phyloP scores from a whole-genome alignment of 257 asterid genomes.

The Jacaranda mimosifolia region DNA sequence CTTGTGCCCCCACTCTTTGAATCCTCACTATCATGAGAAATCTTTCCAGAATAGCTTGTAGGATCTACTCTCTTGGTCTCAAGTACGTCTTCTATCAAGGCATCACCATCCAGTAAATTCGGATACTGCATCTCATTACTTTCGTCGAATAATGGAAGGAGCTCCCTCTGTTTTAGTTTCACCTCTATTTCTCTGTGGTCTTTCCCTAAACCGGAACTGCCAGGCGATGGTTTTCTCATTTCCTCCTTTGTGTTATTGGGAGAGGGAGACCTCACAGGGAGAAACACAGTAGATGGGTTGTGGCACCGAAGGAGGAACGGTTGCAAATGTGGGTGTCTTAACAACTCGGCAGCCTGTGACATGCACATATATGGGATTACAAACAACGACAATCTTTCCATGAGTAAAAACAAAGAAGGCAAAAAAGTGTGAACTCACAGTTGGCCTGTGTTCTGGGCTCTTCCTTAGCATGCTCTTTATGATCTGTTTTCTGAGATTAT shows the following conservation, averaged over 20 bases:
- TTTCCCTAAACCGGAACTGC: conserved; percentile 55
- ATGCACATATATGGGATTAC: conserved; percentile 21
- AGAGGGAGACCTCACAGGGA: conserved; percentile 93
- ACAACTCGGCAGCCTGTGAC: conserved; percentile 81
- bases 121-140: conserved; percentile 48
- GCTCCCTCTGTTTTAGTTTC: conserved; percentile 55
- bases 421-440: conserved; percentile 54
- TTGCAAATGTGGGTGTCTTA: conserved; percentile 91
- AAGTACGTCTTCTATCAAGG: conserved; percentile 51
- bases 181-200: conserved; percentile 48
- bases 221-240: conserved; percentile 57
- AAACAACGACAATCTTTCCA: neutral
- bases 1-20: conserved; percentile 67
- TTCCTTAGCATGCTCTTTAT: conserved; percentile 93
- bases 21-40: conserved; percentile 72
- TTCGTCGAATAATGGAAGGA: conserved; percentile 68
- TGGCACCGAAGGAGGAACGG: conserved; percentile 82
- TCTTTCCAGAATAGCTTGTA: conserved; percentile 73
- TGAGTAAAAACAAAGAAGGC: neutral
- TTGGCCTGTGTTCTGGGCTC: conserved; percentile 91
- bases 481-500: conserved; percentile 81
- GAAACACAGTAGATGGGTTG: conserved; percentile 76
- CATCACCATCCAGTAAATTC: conserved; percentile 44
- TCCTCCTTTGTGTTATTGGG: conserved; percentile 69
- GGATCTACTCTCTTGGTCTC: conserved; percentile 88